Percentiles rank a stretch among this genome's conserved stretches.
Evolutionary conservation across 441 rosid species (phyloP).

Genomic region (Breynia disticha): DNA sequence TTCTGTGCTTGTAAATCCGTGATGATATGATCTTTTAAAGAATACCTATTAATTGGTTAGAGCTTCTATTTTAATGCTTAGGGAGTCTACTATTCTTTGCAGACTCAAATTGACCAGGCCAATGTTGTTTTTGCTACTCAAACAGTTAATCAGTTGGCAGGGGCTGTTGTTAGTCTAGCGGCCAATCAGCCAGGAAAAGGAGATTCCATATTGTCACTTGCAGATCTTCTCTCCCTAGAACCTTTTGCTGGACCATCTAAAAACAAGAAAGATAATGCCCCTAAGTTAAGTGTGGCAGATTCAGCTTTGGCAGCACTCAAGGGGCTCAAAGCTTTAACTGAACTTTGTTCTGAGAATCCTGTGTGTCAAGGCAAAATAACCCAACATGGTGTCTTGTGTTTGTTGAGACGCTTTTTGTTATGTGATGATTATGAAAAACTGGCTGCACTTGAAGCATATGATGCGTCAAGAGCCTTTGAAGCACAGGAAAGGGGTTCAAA

Average conservation of each 20-base stretch:
- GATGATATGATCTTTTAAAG: not conserved
- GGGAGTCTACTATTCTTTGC: conserved; percentile 21
- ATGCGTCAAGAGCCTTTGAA: conserved; percentile 70
- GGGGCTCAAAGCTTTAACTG: conserved; percentile 81
- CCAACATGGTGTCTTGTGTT: conserved; percentile 67
- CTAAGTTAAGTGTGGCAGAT: conserved; percentile 73
- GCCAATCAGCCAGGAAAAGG: conserved; percentile 43
- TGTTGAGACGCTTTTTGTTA: conserved; percentile 72
- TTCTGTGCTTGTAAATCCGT: conserved; percentile 10
- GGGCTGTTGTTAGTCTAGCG: conserved; percentile 74
- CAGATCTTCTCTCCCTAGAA: conserved; percentile 82
- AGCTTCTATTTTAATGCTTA: conserved; percentile 3
- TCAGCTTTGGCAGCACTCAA: conserved; percentile 84
- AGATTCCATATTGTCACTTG: conserved; percentile 53
- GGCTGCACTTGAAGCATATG: conserved; percentile 86
- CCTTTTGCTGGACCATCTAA: conserved; percentile 63
- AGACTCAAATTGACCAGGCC: conserved; percentile 74
- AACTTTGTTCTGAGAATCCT: conserved; percentile 62
- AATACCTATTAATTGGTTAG: too few species aligned
- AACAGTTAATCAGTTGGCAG: conserved; percentile 61
- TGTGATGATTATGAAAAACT: conserved; percentile 90
- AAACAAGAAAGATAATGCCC: conserved; percentile 54
- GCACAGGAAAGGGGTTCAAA: conserved; percentile 41
- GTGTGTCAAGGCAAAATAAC: conserved; percentile 54
- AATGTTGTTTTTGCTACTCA: conserved; percentile 58